phyloP scores from a whole-genome alignment of 805 yeast genomes.

The Torulaspora delbrueckii region DNA sequence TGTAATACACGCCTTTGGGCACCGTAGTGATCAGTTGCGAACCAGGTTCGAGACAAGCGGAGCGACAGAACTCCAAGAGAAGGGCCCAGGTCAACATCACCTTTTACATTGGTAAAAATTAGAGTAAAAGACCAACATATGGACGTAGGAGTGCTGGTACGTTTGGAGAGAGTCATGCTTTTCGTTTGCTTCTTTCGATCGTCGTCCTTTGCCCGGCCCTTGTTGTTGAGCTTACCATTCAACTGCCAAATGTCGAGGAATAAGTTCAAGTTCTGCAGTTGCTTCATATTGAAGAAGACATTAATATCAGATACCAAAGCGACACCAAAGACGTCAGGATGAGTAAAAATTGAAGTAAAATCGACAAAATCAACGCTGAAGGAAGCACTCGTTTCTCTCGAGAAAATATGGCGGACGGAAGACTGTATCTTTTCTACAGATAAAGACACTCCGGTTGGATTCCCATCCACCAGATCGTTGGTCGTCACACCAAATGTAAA shows the following conservation, averaged over 20 bases:
- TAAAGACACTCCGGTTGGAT: slow-evolving; percentile 43
- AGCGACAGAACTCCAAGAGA: slow-evolving; percentile 66
- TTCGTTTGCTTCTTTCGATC: neutral
- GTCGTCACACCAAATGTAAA: slow-evolving; percentile 57
- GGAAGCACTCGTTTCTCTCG: slow-evolving; percentile 83
- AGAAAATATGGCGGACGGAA: slow-evolving; percentile 82
- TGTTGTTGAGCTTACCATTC: slow-evolving; percentile 30
- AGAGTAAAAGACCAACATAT: slow-evolving; percentile 71
- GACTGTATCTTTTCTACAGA: slow-evolving; percentile 56
- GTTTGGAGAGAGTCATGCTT: slow-evolving; percentile 18
- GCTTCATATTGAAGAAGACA: slow-evolving; percentile 70
- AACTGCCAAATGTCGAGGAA: slow-evolving; percentile 83
- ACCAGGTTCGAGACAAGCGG: slow-evolving; percentile 58
- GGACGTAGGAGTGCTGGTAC: slow-evolving; percentile 55
- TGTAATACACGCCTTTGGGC: slow-evolving; percentile 69
- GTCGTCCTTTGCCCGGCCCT: slow-evolving; percentile 11
- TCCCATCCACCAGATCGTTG: slow-evolving; percentile 39
- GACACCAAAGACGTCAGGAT: slow-evolving; percentile 43
- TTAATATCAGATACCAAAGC: slow-evolving; percentile 51
- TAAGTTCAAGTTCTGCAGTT: slow-evolving; percentile 77
- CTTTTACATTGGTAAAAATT: slow-evolving; percentile 46
- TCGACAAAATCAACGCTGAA: slow-evolving; percentile 45
- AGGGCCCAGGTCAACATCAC: slow-evolving; percentile 74
- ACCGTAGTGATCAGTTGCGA: slow-evolving; percentile 57
- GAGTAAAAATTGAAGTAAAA: slow-evolving; percentile 45